phyloP scores from a whole-genome alignment of 441 rosid species.

The Populus tomentosa region DNA sequence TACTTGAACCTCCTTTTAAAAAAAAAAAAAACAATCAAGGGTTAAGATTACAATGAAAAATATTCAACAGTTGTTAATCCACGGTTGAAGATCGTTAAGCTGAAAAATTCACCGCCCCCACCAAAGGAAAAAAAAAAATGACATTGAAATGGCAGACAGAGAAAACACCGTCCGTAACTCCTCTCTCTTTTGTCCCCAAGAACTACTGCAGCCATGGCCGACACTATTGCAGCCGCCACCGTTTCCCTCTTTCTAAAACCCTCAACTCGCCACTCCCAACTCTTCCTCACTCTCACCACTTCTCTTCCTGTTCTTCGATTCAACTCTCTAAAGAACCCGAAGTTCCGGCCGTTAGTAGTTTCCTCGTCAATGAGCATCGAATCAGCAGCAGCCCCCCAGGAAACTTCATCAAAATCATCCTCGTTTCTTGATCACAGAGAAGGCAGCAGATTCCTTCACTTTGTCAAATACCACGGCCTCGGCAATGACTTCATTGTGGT shows the following conservation, averaged over 20 bases:
- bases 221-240: constrained; percentile 43
- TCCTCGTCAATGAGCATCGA: constrained; percentile 51
- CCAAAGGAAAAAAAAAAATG: too few species aligned
- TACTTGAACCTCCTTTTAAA: too few species aligned
- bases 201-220: background rate
- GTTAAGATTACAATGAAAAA: too few species aligned
- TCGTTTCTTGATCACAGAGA: constrained; percentile 58
- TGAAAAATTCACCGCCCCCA: background rate
- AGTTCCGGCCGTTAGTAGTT: constrained; percentile 32
- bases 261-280: constrained; percentile 24
- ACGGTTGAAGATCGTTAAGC: background rate
- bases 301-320: constrained; percentile 18
- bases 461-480: constrained; percentile 92
- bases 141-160: background rate
- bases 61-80: background rate
- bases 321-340: constrained; percentile 26
- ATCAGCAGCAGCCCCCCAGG: constrained; percentile 31
- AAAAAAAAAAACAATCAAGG: too few species aligned
- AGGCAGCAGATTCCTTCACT: constrained; percentile 52
- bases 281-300: constrained; percentile 3
- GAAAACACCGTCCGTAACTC: background rate
- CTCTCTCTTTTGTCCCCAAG: background rate
- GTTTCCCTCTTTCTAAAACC: constrained; percentile 31
- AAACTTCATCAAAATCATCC: constrained; percentile 19
- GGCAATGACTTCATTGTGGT: constrained; percentile 98